These are phyloP conservation scores for Pleurotus tuoliensis DNA, from an alignment of 768 basidiomycete genomes.

Conservation along the genomic window DNA sequence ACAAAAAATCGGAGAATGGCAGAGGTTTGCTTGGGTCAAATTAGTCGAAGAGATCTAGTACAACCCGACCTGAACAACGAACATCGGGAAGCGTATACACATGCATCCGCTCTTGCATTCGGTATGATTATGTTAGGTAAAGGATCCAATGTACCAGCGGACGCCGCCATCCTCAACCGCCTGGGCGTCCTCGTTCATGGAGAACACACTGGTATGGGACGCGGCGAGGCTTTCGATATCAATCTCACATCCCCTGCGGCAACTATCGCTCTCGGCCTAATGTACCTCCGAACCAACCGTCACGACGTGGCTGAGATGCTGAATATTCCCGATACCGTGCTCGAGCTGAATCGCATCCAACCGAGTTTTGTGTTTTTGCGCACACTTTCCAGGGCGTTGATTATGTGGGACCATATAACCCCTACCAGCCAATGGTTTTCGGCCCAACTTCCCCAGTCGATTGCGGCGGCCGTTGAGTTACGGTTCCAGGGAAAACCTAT, in stretches of 20 bases:
- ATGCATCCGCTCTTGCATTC: constrained; percentile 84
- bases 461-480: constrained; percentile 57
- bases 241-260: constrained; percentile 92
- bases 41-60: constrained; percentile 71
- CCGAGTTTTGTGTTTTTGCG: constrained; percentile 85
- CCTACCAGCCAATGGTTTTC: constrained; percentile 74
- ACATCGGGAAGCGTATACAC: constrained; percentile 89
- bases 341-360: constrained; percentile 80
- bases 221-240: constrained; percentile 62
- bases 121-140: constrained; percentile 96
- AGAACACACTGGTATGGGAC: constrained; percentile 38
- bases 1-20: constrained; percentile 89
- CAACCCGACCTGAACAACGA: constrained; percentile 84
- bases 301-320: constrained; percentile 85
- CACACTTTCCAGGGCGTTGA: constrained; percentile 69
- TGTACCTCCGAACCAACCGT: constrained; percentile 86
- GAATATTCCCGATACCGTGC: constrained; percentile 74
- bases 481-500: constrained; percentile 44
- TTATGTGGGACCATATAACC: constrained; percentile 80
- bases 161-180: constrained; percentile 62
- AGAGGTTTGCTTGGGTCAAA: constrained; percentile 84
- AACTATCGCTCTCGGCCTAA: constrained; percentile 83
- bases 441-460: constrained; percentile 64
- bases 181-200: constrained; percentile 78
- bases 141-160: constrained; percentile 75